phyloP scores from a whole-genome alignment of 23 red algal genomes.

The Gracilaria vermiculophylla region DNA sequence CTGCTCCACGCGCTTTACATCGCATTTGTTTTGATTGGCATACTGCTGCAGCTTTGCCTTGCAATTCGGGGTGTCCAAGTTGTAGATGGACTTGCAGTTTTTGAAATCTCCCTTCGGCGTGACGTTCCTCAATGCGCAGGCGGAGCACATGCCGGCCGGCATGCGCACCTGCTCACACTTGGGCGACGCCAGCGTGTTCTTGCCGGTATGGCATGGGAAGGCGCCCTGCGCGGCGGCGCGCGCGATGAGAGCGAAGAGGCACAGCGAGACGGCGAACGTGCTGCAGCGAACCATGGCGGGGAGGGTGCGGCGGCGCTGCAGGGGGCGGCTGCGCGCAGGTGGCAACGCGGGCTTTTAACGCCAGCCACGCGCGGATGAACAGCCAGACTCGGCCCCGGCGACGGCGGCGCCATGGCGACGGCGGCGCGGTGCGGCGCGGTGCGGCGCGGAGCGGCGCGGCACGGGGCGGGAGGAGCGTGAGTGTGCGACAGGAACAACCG shows the following conservation, averaged over 20 bases:
- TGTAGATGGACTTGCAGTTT: conserved; percentile 62
- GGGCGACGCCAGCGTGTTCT: background rate
- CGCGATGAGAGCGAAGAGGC: background rate
- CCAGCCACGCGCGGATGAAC: too few species aligned
- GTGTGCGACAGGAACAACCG: background rate
- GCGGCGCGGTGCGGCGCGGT: background rate
- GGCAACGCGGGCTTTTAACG: too few species aligned
- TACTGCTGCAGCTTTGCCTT: conserved; percentile 34
- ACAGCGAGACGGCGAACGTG: background rate
- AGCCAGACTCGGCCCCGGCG: too few species aligned
- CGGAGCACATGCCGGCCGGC: conserved; percentile 23
- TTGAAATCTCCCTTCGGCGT: conserved; percentile 23
- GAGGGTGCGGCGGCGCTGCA: background rate
- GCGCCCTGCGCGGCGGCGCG: conserved; percentile 1
- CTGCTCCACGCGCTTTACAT: conserved; percentile 11
- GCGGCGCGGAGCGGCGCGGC: background rate
- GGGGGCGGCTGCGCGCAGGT: too few species aligned
- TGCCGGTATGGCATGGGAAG: conserved; percentile 15
- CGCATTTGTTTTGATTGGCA: conserved; percentile 34
- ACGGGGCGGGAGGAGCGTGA: background rate
- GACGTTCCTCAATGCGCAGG: background rate
- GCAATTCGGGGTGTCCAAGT: background rate
- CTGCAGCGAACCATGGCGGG: background rate
- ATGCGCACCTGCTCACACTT: conserved; percentile 24
- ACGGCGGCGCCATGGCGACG: too few species aligned